Base-by-base conservation (phyloP, 2,329 filamentous ascomycete genomes). In the Coleophoma eucalyptorum region DNA sequence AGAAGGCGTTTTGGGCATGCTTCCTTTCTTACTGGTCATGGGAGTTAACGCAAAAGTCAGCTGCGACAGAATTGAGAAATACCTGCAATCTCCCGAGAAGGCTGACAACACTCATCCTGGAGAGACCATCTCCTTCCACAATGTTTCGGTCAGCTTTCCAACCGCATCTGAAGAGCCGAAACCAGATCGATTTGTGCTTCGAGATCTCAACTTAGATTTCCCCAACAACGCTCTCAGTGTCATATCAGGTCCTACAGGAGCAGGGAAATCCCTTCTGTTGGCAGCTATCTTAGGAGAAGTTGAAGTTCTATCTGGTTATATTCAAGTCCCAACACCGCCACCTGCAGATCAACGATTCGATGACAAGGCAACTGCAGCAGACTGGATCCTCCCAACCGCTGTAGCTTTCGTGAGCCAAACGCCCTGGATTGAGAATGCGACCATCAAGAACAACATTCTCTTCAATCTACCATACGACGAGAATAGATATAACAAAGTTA, bases 381-480 rank as follows among this genome's bases (percentile, higher is more conserved):
- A 88, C 57, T 90, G 87, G 87, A 80, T 87, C 37, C 73, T 89
- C 8, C 77, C 83, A 12, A 76, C 77, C 5, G 79, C 85, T 4
- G 77, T 90, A 47, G 87, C 87, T 0, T 92, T 83, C 60, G 86
- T 91, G 33, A 80, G 85, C 1, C 88, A 92, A 63, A 89, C 86
- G 7, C 89, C 89, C 1, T 94, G 89, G 89, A 87, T 93, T 43
- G 87, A 92, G 63, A 92, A 91, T 59, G 86, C 84, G 1, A 87
- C 83, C 5, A 83, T 94, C 54, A 82, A 78, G 50, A 83, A 90
- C 43, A 94, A 93, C 57, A 86, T 93, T 46, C 67, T 89, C 0
- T 92, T 92, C 55, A 87, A 87, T 0, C 71, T 91, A 2, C 87
- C 87, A 0, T 79, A 77, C 33, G 78, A 90, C 49, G 71, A 81